Percentiles rank a stretch among this genome's conserved stretches.
These are phyloP conservation scores for Penicillium paradoxum DNA, from an alignment of 495 filamentous ascomycete species.

Conservation along the genomic window DNA sequence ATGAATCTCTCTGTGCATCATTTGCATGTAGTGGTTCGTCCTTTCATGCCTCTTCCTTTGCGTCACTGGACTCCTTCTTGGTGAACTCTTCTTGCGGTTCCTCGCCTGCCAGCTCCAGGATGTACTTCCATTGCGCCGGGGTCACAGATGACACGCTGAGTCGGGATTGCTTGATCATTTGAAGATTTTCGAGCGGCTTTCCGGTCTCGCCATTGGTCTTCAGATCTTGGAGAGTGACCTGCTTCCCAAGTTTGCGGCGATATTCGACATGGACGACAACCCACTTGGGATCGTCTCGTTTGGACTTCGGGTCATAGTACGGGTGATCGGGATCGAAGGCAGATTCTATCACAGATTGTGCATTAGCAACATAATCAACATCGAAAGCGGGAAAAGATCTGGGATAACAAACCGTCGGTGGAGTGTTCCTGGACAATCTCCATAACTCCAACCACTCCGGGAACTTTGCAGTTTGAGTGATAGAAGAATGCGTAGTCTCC, in stretches of 20 bases:
- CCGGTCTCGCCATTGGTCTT: conserved; percentile 56
- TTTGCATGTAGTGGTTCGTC: neutral
- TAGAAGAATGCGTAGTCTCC: conserved; percentile 97
- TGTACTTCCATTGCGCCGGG: conserved; percentile 71
- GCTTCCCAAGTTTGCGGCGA: conserved; percentile 68
- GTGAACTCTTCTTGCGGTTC: conserved; percentile 13
- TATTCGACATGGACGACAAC: conserved; percentile 83
- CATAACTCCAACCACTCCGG: conserved; percentile 90
- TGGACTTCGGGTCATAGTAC: conserved; percentile 76
- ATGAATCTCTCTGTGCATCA: neutral
- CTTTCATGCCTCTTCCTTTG: conserved; percentile 8
- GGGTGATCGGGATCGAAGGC: conserved; percentile 73
- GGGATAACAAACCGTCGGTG: conserved; percentile 58
- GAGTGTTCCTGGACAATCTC: conserved; percentile 81
- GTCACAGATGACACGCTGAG: conserved; percentile 80
- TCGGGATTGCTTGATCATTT: conserved; percentile 72
- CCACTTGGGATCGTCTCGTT: conserved; percentile 80
- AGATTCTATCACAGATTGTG: conserved; percentile 48
- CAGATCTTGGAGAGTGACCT: conserved; percentile 68
- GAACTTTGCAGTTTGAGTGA: conserved; percentile 89
- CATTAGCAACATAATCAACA: conserved; percentile 7
- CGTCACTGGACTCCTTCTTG: conserved; percentile 9
- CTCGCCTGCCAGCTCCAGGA: conserved; percentile 48
- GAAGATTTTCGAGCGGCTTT: conserved; percentile 69
- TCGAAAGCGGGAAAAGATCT: neutral